Base-by-base conservation (phyloP, 306 rosid genomes). In the Leucaena leucocephala region DNA sequence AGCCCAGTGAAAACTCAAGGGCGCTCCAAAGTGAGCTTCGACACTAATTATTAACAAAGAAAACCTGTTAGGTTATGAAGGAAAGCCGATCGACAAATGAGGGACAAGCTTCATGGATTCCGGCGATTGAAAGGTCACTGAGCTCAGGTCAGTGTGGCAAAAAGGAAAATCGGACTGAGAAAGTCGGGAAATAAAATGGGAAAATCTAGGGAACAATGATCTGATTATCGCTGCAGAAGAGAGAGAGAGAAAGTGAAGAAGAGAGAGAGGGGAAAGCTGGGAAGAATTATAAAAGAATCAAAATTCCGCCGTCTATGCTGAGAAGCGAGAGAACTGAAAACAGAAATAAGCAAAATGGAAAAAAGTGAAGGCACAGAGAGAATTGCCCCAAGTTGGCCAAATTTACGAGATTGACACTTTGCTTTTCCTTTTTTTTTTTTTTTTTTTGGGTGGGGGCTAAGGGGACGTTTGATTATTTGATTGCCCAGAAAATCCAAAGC, bases 181-280 rank as follows among this genome's bases (percentile, higher is more conserved):
- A 82, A 93, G 88, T 87, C 89, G 83, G 84, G 85, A 78, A 83
- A 44, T 27, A 63, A 71, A 83, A 86, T 83, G 88, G 86, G 88
- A 86, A 27, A 87, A 80, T 82, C 83, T 76, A 87, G 83, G 81
- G 75, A 86, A 85, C 72, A 80, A 82, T 86, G 97, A 90, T 94
- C 94, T 85, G 90, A 76, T 67, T 72, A 76, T 83, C 85, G 91
- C 85, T 85, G 91, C 91, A 90, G 92, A 78, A 86, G 72, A 38
- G 89, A 74, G 85, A 79, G 84, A 75, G 85, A 84, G 68, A 78
- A 15, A 76, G 59, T 12, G 81, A 52, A 84, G 92, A 78, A 71
- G 84, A 81, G 82, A 74, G 84, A 83, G 68, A 72, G 68, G 65
- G 76, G 81, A 76, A 45, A 59, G 70, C 58, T 40, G 15, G 46